These are phyloP conservation scores for Coffea canephora DNA, from an alignment of 257 asterid genomes.

Conservation along the genomic window DNA sequence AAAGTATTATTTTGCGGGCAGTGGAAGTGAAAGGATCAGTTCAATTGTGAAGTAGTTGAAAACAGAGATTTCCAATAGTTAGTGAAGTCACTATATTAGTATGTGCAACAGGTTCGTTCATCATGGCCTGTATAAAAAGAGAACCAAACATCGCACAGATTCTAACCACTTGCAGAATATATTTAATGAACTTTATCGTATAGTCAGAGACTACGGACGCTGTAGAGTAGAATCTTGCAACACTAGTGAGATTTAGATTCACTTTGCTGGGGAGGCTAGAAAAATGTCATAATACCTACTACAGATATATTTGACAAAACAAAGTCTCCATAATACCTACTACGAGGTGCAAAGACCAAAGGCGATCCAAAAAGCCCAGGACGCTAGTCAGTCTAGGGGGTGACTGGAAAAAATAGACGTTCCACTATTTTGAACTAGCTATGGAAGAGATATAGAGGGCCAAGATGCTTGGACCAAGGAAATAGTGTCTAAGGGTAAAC, in stretches of 20 bases:
- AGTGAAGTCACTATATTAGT: background rate
- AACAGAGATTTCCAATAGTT: background rate
- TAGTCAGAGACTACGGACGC: background rate
- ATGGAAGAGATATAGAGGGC: background rate
- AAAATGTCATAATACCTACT: background rate
- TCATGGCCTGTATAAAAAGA: background rate
- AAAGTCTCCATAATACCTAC: background rate
- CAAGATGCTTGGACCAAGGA: background rate
- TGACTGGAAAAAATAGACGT: background rate
- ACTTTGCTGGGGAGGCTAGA: background rate
- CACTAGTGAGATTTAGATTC: background rate
- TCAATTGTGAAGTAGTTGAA: background rate
- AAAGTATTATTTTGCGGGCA: background rate
- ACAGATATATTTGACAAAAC: background rate
- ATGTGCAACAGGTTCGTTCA: background rate
- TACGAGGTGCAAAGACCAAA: background rate
- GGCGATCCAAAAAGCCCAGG: background rate
- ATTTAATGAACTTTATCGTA: background rate
- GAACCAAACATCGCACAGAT: background rate
- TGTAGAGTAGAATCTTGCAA: background rate
- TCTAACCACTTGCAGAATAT: background rate
- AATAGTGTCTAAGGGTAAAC: background rate
- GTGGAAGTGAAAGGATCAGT: background rate
- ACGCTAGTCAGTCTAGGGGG: background rate
- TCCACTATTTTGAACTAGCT: background rate